Conservation (phyloP, 306 rosid species). For the Malus sieversii region DNA sequence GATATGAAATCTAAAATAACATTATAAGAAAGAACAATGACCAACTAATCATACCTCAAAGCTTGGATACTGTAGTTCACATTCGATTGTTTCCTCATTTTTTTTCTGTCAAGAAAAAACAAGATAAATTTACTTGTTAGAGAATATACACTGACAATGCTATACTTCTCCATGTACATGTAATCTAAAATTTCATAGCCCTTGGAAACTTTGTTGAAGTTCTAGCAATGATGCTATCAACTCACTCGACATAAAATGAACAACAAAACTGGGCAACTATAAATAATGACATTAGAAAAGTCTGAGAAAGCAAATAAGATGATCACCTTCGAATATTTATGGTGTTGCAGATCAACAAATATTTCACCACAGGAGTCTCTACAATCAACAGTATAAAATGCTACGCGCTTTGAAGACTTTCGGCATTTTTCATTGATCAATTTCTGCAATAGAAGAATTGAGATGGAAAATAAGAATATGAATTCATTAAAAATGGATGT, state of each 20-base stretch:
- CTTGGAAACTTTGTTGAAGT: background rate
- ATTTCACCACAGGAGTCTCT: conserved; percentile 96
- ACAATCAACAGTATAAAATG: conserved; percentile 84
- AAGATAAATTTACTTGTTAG: background rate
- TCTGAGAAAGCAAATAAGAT: background rate
- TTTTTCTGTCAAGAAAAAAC: conserved; percentile 51
- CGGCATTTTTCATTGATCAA: conserved; percentile 73
- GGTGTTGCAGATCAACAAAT: conserved; percentile 81
- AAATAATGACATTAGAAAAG: background rate
- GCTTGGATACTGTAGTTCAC: conserved; percentile 55
- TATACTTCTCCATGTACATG: background rate
- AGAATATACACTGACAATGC: background rate
- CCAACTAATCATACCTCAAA: conserved; percentile 54
- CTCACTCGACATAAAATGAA: background rate
- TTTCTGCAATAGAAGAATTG: conserved; percentile 44
- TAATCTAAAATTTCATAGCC: background rate
- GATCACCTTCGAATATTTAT: conserved; percentile 68
- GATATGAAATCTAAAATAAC: background rate
- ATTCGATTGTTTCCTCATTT: conserved; percentile 55
- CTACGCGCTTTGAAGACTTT: conserved; percentile 58
- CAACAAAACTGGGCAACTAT: background rate
- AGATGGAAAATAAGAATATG: background rate
- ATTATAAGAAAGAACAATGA: background rate
- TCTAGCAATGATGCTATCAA: background rate
- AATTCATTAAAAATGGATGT: background rate